Base-by-base conservation (phyloP, 176 grass and related monocot genomes). In the Panicum miliaceum region DNA sequence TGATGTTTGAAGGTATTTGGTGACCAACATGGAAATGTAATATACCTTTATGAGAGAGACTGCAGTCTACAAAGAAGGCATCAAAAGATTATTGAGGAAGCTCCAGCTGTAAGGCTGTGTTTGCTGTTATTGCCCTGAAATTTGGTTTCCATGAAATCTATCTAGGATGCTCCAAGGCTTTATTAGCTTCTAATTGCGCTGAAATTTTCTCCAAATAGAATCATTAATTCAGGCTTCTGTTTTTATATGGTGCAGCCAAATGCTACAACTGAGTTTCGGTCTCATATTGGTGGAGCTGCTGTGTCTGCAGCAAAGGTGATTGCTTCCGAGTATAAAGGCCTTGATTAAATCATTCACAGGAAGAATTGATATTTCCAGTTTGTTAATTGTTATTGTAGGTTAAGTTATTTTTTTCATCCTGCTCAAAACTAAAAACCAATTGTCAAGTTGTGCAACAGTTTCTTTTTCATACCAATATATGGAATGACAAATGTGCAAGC, bases 11-110 rank as follows among this genome's bases (percentile, higher is more conserved):
- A 98, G 95, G 87, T 98, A 35, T 95, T 98, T 65, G 93, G 96
- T 16, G 96, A 98, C 64, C 87, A 98, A 76, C 87, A 90, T 90
- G 96, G 93, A 43, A 95, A 98, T 88, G 96, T 90, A 22, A 92
- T 98, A 73, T 88, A 95, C 89, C 81, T 98, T 58, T 93, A 98
- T 34, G 96, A 95, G 89, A 98, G 96, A 71, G 96, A 98, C 84
- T 98, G 96, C 77, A 98, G 96, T 79, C 89, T 98, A 76, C 96
- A 98, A 78, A 93, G 96, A 89, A 93, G 96, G 84, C 92, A 95
- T 80, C 96, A 98, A 51, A 98, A 98, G 67, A 98, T 98, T 47
- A 98, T 98, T 3, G 96, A 98, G 87, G 96, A 98, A 84, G 96
- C 96, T 68, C 96, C 96, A 23, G 96, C 96, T 73, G 96, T 98